A percentile compares a stretch with the other conserved stretches of the same genome.
These are phyloP conservation scores for Daldinia decipiens DNA, from an alignment of 495 filamentous ascomycete species.

Conservation along the genomic window DNA sequence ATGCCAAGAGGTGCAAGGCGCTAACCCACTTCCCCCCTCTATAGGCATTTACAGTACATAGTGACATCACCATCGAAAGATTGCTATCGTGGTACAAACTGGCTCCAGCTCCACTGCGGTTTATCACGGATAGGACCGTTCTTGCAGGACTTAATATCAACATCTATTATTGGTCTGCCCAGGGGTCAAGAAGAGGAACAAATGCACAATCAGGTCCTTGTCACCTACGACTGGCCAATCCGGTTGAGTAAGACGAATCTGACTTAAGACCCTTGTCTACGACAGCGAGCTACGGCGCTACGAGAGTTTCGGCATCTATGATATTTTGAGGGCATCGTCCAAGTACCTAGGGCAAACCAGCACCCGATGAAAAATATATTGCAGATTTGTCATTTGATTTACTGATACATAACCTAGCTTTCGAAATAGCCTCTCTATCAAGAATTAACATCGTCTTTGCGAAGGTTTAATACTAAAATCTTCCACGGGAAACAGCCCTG, in stretches of 20 bases:
- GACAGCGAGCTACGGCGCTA: constrained; percentile 2
- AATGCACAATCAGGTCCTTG: constrained; percentile 24
- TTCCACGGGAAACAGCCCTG: constrained; percentile 12
- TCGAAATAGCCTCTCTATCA: constrained; percentile 13
- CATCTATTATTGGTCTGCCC: constrained; percentile 8
- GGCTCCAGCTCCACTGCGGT: constrained; percentile 36
- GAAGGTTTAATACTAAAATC: constrained; percentile 21
- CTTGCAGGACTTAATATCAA: constrained; percentile 18
- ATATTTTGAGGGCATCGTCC: not conserved
- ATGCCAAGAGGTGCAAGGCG: constrained; percentile 32
- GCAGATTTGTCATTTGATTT: constrained; percentile 5
- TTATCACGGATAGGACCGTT: constrained; percentile 39
- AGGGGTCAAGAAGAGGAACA: constrained; percentile 21
- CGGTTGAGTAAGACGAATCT: constrained; percentile 10
- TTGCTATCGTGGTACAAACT: constrained; percentile 14
- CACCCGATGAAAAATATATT: constrained; percentile 19
- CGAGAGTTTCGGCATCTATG: not conserved
- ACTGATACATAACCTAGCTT: not conserved
- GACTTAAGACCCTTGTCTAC: constrained; percentile 13
- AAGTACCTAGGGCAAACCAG: constrained; percentile 11
- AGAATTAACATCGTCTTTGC: constrained; percentile 12
- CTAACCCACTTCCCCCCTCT: constrained; percentile 34
- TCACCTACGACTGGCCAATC: constrained; percentile 14
- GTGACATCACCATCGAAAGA: constrained; percentile 46
- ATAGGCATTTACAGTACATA: constrained; percentile 20